Evolutionary conservation across 805 yeast genomes (phyloP).

Genomic region (Myxozyma udenii): DNA sequence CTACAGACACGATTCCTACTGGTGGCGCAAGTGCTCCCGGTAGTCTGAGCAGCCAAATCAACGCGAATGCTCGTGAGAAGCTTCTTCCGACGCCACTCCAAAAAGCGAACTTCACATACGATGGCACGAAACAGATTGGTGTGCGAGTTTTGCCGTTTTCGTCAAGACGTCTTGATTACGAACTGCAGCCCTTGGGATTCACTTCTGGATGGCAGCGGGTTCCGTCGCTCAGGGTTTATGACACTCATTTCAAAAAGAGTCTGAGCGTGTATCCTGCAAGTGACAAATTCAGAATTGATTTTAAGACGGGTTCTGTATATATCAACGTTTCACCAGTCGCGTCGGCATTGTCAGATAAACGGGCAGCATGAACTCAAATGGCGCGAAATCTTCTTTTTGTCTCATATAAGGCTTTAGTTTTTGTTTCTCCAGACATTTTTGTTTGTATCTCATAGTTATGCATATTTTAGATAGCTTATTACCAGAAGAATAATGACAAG

Average conservation of each 20-base stretch:
- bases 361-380: too few species aligned
- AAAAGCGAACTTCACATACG: conserved; percentile 39
- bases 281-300: conserved; percentile 32
- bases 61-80: not conserved
- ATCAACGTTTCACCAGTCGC: conserved; percentile 18
- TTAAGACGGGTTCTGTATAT: conserved; percentile 24
- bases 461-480: too few species aligned
- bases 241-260: conserved; percentile 62
- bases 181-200: conserved; percentile 34
- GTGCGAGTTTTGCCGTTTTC: conserved; percentile 62
- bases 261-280: conserved; percentile 51
- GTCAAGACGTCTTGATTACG: conserved; percentile 39
- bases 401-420: too few species aligned
- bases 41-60: not conserved
- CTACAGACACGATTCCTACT: not conserved
- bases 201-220: conserved; percentile 39
- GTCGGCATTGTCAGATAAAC: not conserved
- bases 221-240: conserved; percentile 66
- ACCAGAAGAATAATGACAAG: too few species aligned
- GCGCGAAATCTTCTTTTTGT: too few species aligned
- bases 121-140: conserved; percentile 38
- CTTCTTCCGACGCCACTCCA: conserved; percentile 1
- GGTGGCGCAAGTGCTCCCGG: not conserved
- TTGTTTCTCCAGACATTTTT: too few species aligned
- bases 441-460: too few species aligned